phyloP scores from a whole-genome alignment of 768 basidiomycete species.

The Boletus barrowsii region DNA sequence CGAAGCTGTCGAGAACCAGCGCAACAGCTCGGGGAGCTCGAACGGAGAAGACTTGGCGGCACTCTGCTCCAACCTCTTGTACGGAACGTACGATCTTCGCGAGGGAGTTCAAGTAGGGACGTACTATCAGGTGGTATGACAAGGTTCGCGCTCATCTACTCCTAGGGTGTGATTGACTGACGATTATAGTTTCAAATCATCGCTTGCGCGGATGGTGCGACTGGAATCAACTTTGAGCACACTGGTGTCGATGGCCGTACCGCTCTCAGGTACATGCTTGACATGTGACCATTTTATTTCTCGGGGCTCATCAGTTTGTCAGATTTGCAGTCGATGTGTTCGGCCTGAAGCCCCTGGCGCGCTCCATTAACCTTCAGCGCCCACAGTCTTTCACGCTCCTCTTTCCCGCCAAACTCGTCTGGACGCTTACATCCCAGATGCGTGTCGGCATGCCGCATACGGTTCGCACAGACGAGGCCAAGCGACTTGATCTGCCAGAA shows the following conservation, averaged over 20 bases:
- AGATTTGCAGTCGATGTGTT: constrained; percentile 90
- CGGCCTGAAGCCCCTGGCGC: constrained; percentile 96
- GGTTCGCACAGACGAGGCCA: constrained; percentile 89
- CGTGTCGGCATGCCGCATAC: constrained; percentile 80
- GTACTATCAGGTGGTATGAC: constrained; percentile 95
- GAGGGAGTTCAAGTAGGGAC: constrained; percentile 92
- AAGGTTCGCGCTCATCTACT: constrained; percentile 46
- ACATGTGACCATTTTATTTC: not conserved
- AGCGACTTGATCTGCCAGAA: constrained; percentile 98
- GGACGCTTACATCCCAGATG: constrained; percentile 83
- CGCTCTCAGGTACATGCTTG: constrained; percentile 61
- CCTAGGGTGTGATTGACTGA: not conserved
- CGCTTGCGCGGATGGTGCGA: constrained; percentile 87
- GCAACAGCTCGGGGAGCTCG: constrained; percentile 6
- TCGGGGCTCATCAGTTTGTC: not conserved
- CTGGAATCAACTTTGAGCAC: constrained; percentile 98
- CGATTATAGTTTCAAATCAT: constrained; percentile 85
- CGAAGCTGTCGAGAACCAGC: constrained; percentile 12
- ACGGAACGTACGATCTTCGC: constrained; percentile 82
- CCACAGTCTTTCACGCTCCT: constrained; percentile 88
- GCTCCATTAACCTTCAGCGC: constrained; percentile 92
- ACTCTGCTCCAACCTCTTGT: constrained; percentile 88
- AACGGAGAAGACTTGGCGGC: constrained; percentile 65
- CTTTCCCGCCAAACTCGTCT: constrained; percentile 97
- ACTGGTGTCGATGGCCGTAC: constrained; percentile 98